Conservation (phyloP, 768 basidiomycete genomes). For the Xerocomus spinulosus region DNA sequence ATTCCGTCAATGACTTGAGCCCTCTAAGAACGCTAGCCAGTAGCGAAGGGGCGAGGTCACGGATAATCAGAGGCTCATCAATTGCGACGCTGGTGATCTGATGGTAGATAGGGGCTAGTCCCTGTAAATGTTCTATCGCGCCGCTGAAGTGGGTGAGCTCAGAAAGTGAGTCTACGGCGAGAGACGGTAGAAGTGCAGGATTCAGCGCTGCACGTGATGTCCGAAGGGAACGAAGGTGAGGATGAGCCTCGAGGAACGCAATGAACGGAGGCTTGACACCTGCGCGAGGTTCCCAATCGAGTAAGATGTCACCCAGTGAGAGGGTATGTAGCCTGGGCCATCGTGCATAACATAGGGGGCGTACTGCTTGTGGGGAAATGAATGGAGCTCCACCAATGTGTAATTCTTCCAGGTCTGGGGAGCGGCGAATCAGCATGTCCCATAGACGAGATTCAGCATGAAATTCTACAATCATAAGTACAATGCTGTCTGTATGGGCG, state of each 20-base stretch:
- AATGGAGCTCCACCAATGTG: constrained; percentile 36
- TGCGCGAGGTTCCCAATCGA: constrained; percentile 46
- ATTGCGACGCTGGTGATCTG: constrained; percentile 55
- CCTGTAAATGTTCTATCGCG: constrained; percentile 62
- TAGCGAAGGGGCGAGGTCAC: constrained; percentile 61
- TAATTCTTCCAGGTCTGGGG: constrained; percentile 64
- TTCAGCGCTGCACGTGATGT: constrained; percentile 52
- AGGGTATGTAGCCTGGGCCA: constrained; percentile 66
- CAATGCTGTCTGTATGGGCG: neutral
- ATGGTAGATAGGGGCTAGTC: constrained; percentile 44
- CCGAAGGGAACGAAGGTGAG: constrained; percentile 44
- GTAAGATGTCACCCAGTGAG: constrained; percentile 58
- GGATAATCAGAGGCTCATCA: constrained; percentile 61
- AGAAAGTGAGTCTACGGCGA: constrained; percentile 45
- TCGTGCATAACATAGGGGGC: constrained; percentile 51
- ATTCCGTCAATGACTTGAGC: constrained; percentile 49
- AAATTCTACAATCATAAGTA: constrained; percentile 20
- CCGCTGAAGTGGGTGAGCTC: constrained; percentile 59
- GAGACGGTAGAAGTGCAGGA: constrained; percentile 47
- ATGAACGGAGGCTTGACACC: constrained; percentile 56
- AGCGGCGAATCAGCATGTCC: constrained; percentile 65
- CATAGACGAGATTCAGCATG: constrained; percentile 40
- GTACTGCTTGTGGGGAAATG: constrained; percentile 42
- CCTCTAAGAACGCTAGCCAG: constrained; percentile 57
- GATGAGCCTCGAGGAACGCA: constrained; percentile 64